Percentiles rank a stretch among this genome's conserved stretches.
phyloP scores from a whole-genome alignment of 2,329 filamentous ascomycete species.

The Colletotrichum tofieldiae region DNA sequence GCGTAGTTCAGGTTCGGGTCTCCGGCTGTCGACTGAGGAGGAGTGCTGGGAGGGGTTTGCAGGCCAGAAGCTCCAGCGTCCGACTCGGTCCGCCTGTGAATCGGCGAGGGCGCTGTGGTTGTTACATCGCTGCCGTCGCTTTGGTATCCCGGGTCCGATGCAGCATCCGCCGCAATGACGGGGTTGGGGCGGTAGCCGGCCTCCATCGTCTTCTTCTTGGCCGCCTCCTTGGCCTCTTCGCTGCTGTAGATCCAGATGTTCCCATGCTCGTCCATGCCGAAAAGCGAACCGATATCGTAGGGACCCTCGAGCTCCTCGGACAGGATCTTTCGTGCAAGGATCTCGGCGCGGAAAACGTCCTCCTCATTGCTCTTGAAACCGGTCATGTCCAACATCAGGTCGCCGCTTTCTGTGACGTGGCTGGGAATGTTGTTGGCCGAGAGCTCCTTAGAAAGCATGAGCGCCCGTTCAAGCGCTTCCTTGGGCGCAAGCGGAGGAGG shows the following conservation, averaged over 20 bases:
- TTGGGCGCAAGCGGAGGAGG: constrained; percentile 80
- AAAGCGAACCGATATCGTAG: constrained; percentile 95
- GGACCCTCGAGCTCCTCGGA: constrained; percentile 94
- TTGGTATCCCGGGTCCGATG: constrained; percentile 95
- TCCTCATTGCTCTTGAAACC: constrained; percentile 96
- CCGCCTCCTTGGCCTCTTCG: constrained; percentile 93
- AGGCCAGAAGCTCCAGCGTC: constrained; percentile 70
- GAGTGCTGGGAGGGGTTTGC: constrained; percentile 78
- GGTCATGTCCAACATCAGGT: constrained; percentile 98
- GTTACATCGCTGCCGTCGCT: constrained; percentile 84
- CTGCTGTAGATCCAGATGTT: constrained; percentile 99
- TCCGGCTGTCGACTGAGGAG: constrained; percentile 75
- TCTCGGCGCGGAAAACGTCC: constrained; percentile 90
- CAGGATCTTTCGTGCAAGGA: constrained; percentile 93
- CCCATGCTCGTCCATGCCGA: constrained; percentile 94
- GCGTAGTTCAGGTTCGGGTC: constrained; percentile 91
- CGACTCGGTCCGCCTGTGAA: constrained; percentile 78
- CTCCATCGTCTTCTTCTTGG: constrained; percentile 76
- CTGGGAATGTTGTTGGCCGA: constrained; percentile 93
- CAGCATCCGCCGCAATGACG: constrained; percentile 79
- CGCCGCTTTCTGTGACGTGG: constrained; percentile 91
- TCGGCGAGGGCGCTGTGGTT: constrained; percentile 60
- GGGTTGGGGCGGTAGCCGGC: constrained; percentile 52
- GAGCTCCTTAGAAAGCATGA: constrained; percentile 88
- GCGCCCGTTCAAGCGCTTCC: constrained; percentile 87